Evolutionary conservation across 2,329 filamentous ascomycete species (phyloP).

Genomic region (Calonectria henricotiae): DNA sequence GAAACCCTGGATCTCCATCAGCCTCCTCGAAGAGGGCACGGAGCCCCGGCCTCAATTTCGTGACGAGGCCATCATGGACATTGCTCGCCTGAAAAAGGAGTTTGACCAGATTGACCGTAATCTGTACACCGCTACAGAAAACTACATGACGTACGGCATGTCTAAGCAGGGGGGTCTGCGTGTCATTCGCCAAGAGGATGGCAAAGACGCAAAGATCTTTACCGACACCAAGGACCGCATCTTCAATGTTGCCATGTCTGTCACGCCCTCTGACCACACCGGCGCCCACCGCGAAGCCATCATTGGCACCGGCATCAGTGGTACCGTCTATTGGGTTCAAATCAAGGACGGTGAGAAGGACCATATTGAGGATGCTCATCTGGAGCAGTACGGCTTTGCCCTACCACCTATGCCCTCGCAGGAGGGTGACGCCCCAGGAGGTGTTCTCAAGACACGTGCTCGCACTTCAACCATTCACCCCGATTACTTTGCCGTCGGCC

Average conservation of each 20-base stretch:
- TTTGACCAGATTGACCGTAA: conserved; percentile 98
- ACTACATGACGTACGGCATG: conserved; percentile 95
- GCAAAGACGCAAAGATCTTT: conserved; percentile 92
- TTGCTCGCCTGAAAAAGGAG: conserved; percentile 95
- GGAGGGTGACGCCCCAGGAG: conserved; percentile 92
- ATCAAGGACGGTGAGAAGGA: conserved; percentile 85
- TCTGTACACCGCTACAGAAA: conserved; percentile 89
- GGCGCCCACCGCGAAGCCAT: conserved; percentile 82
- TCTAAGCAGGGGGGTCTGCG: conserved; percentile 93
- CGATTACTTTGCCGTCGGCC: conserved; percentile 94
- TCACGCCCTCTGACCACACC: conserved; percentile 72
- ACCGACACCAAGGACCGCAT: conserved; percentile 93
- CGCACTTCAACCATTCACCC: conserved; percentile 91
- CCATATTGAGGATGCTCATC: conserved; percentile 82
- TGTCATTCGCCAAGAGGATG: conserved; percentile 95
- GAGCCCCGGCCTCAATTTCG: conserved; percentile 77
- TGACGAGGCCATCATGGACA: conserved; percentile 88
- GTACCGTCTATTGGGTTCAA: conserved; percentile 95
- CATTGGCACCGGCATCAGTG: conserved; percentile 93
- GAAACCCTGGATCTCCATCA: conserved; percentile 95
- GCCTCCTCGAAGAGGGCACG: conserved; percentile 74
- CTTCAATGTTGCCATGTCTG: conserved; percentile 92
- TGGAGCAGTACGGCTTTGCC: conserved; percentile 89
- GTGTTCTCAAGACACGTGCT: conserved; percentile 94
- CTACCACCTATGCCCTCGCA: conserved; percentile 89